Evolutionary conservation across 1,139 yeast genomes (phyloP).

Genomic region (Candida sanyaensis): DNA sequence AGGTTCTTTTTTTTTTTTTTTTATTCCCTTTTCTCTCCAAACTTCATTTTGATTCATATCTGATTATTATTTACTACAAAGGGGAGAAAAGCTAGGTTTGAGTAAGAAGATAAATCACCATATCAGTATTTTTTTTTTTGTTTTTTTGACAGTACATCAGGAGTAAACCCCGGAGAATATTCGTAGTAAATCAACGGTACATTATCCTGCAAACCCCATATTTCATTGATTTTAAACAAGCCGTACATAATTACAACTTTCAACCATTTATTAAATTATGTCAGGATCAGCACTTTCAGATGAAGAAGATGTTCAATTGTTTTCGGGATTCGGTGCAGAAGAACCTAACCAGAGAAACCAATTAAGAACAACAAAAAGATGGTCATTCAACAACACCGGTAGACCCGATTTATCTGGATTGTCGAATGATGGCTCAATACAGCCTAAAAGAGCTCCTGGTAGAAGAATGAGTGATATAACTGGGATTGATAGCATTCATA

Average conservation of each 20-base stretch:
- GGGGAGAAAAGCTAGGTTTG: too few relatives aligned
- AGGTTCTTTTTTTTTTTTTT: too few relatives aligned
- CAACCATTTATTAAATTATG: neutral
- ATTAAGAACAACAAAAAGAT: slow-evolving; percentile 41
- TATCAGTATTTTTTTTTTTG: too few relatives aligned
- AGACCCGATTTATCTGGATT: slow-evolving; percentile 40
- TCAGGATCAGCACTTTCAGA: slow-evolving; percentile 20
- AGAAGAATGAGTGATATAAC: slow-evolving; percentile 46
- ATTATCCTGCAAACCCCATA: neutral
- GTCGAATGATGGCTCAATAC: slow-evolving; percentile 25
- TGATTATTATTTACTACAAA: too few relatives aligned
- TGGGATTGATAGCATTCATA: slow-evolving; percentile 57
- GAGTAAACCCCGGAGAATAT: too few relatives aligned
- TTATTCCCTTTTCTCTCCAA: too few relatives aligned
- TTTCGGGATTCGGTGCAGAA: slow-evolving; percentile 41
- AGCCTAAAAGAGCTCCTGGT: neutral
- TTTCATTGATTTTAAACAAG: neutral
- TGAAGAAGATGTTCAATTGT: slow-evolving; percentile 31
- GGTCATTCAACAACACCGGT: slow-evolving; percentile 44
- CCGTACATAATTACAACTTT: neutral
- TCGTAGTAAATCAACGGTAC: too few relatives aligned
- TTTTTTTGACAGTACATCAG: too few relatives aligned
- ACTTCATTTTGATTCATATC: too few relatives aligned
- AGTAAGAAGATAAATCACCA: too few relatives aligned
- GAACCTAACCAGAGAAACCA: slow-evolving; percentile 32